Evolutionary conservation across 1,284 basidiomycete species (phyloP).

Genomic region (Austroboletus niveus): DNA sequence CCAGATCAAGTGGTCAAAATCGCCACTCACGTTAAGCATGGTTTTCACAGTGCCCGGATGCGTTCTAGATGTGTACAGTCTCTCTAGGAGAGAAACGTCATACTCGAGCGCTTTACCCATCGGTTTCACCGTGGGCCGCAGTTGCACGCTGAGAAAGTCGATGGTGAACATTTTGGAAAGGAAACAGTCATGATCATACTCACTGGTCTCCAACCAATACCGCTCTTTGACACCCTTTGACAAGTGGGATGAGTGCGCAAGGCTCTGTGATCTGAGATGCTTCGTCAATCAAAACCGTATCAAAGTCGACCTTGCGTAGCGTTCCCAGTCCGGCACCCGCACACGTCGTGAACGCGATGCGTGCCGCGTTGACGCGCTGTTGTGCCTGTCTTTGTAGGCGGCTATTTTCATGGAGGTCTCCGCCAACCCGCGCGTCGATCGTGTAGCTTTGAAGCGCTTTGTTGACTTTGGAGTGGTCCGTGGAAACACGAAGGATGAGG

Average conservation of each 20-base stretch:
- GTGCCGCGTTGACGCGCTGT: slow-evolving; percentile 51
- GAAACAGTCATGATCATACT: slow-evolving; percentile 22
- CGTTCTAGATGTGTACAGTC: slow-evolving; percentile 47
- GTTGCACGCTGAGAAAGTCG: slow-evolving; percentile 48
- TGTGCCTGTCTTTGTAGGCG: slow-evolving; percentile 55
- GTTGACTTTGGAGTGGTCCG: slow-evolving; percentile 59
- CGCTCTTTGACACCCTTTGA: slow-evolving; percentile 56
- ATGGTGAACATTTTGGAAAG: not conserved
- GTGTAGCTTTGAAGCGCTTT: slow-evolving; percentile 55
- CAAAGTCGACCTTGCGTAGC: slow-evolving; percentile 54
- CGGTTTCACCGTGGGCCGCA: slow-evolving; percentile 58
- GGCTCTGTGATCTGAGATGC: slow-evolving; percentile 68
- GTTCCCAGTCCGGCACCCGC: slow-evolving; percentile 62
- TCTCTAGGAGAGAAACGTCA: slow-evolving; percentile 60
- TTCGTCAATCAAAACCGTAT: slow-evolving; percentile 64
- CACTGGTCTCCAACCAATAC: slow-evolving; percentile 69
- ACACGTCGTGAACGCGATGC: slow-evolving; percentile 62
- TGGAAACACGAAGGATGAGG: slow-evolving; percentile 61
- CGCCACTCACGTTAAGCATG: slow-evolving; percentile 53
- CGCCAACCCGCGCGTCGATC: slow-evolving; percentile 57
- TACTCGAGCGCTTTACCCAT: slow-evolving; percentile 55
- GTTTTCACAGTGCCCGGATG: slow-evolving; percentile 44
- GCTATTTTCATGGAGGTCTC: slow-evolving; percentile 60
- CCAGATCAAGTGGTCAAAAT: not conserved
- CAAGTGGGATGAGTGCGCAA: slow-evolving; percentile 58